Evolutionary conservation across 2,329 filamentous ascomycete species (phyloP).

Genomic region (Chaetomiaceae sp.): DNA sequence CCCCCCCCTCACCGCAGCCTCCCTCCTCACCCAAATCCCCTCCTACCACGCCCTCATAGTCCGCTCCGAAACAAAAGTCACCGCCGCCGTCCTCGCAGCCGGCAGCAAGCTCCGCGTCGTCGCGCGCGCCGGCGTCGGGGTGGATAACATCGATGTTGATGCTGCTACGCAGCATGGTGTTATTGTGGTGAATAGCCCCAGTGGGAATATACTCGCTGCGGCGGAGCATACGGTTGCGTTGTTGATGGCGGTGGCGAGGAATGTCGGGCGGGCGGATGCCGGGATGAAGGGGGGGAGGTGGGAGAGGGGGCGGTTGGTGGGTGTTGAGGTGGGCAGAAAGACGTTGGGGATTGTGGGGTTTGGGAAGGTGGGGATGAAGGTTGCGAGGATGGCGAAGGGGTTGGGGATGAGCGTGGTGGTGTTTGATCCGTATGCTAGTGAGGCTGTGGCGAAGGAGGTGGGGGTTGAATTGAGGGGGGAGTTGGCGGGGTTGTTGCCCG

Average conservation of each 20-base stretch:
- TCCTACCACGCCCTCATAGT: conserved; percentile 73
- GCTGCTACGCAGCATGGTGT: conserved; percentile 68
- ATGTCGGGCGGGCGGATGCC: conserved; percentile 65
- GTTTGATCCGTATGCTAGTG: conserved; percentile 72
- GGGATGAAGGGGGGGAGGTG: conserved; percentile 67
- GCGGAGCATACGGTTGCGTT: conserved; percentile 74
- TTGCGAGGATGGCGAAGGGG: conserved; percentile 72
- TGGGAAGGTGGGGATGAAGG: conserved; percentile 78
- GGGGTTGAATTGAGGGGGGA: conserved; percentile 59
- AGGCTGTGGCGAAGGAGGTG: conserved; percentile 62
- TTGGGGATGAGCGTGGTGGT: conserved; percentile 72
- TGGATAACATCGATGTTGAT: conserved; percentile 75
- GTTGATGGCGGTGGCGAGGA: conserved; percentile 67
- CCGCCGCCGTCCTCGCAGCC: conserved; percentile 58
- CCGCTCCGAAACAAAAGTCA: conserved; percentile 78
- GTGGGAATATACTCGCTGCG: conserved; percentile 75
- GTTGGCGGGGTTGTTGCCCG: conserved; percentile 57
- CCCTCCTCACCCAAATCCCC: conserved; percentile 61
- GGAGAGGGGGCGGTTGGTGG: conserved; percentile 70
- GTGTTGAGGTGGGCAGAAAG: conserved; percentile 74
- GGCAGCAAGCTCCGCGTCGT: conserved; percentile 70
- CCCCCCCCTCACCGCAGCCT: conserved; percentile 56
- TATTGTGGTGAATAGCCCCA: conserved; percentile 74
- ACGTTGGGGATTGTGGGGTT: conserved; percentile 71
- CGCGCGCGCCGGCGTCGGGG: conserved; percentile 73